Percentiles rank a stretch among this genome's conserved stretches.
phyloP scores from a whole-genome alignment of 139 green algal species.

The Yamagishiella unicocca region DNA sequence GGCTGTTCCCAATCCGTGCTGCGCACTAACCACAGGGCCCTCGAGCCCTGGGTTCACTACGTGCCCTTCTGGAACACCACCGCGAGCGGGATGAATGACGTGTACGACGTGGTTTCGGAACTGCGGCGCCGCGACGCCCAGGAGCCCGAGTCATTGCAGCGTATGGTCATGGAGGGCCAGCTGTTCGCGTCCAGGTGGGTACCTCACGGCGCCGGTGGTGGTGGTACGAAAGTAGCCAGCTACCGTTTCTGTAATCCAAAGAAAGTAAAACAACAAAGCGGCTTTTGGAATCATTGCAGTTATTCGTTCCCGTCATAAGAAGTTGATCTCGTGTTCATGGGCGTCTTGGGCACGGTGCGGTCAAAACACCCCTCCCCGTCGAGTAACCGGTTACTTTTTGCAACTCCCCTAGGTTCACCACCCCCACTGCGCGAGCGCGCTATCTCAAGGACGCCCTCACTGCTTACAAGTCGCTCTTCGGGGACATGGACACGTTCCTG shows the following conservation, averaged over 20 bases:
- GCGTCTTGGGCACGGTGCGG: too few relatives aligned
- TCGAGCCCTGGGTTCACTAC: neutral
- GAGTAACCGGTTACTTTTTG: too few relatives aligned
- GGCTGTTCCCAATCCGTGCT: neutral
- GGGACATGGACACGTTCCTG: constrained; percentile 20
- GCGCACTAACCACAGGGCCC: neutral
- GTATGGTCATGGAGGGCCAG: neutral
- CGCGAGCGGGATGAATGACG: neutral
- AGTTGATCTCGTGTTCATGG: too few relatives aligned
- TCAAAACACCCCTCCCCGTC: too few relatives aligned
- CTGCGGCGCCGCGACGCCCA: neutral
- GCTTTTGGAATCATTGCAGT: too few relatives aligned
- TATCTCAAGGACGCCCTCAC: neutral
- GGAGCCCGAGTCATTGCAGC: neutral
- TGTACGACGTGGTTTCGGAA: neutral
- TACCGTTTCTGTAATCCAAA: too few relatives aligned
- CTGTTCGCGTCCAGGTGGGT: neutral
- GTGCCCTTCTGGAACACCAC: constrained; percentile 19
- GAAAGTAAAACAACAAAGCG: too few relatives aligned
- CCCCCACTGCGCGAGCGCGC: neutral
- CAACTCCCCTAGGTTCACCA: neutral
- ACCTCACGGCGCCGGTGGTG: neutral
- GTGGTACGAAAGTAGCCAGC: too few relatives aligned
- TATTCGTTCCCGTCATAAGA: too few relatives aligned
- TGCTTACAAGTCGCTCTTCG: neutral